Evolutionary conservation across 768 basidiomycete genomes (phyloP).

Genomic region (Mycena pura): DNA sequence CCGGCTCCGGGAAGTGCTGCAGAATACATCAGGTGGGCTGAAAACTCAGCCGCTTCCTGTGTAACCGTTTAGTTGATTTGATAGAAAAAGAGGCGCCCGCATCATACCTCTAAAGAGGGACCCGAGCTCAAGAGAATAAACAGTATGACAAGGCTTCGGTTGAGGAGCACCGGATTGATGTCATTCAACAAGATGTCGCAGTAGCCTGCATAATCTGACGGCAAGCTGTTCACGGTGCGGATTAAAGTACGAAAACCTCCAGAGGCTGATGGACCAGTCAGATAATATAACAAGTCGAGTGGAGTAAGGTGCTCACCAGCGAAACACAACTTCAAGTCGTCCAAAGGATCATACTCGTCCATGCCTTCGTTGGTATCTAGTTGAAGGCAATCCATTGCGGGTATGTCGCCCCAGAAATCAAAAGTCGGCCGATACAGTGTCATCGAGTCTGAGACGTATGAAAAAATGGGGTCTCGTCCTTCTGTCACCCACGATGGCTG

Average conservation of each 20-base stretch:
- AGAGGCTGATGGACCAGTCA: slow-evolving; percentile 23
- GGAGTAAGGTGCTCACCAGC: slow-evolving; percentile 25
- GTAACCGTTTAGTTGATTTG: too few relatives aligned
- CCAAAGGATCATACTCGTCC: not conserved
- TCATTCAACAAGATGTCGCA: slow-evolving; percentile 49
- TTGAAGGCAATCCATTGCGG: slow-evolving; percentile 36
- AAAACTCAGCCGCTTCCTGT: slow-evolving; percentile 38
- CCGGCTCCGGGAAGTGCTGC: slow-evolving; percentile 33
- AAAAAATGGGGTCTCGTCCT: slow-evolving; percentile 33
- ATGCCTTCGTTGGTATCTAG: slow-evolving; percentile 33
- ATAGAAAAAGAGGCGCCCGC: too few relatives aligned
- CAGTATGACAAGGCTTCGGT: slow-evolving; percentile 48
- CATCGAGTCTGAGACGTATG: slow-evolving; percentile 9
- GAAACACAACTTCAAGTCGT: slow-evolving; percentile 37
- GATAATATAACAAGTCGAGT: not conserved
- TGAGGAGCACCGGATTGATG: slow-evolving; percentile 43
- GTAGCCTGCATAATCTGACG: slow-evolving; percentile 42
- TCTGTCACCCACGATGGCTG: slow-evolving; percentile 39
- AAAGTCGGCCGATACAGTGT: slow-evolving; percentile 20
- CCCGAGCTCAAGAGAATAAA: slow-evolving; percentile 35
- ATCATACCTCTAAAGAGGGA: too few relatives aligned
- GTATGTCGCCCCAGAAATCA: slow-evolving; percentile 35
- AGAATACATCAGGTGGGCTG: slow-evolving; percentile 44
- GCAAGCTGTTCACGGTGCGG: slow-evolving; percentile 43
- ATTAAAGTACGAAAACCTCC: slow-evolving; percentile 41